Conservation (phyloP, 495 filamentous ascomycete species). For the Evansstolkia leycettana region DNA sequence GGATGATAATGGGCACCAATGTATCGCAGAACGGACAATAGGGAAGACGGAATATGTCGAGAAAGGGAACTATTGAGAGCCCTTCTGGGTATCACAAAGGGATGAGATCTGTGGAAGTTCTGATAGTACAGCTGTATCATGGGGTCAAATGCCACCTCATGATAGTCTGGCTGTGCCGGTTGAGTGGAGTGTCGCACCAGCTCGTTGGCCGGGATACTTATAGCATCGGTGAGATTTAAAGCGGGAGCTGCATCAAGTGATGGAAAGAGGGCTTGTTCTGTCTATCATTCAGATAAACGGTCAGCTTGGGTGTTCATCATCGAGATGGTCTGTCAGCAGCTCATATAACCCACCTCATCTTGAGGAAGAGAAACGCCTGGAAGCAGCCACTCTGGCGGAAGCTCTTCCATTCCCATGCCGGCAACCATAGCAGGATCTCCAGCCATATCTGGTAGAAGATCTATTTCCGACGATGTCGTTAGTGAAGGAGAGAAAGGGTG, state of each 20-base stretch:
- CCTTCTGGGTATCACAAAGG: slow-evolving; percentile 42
- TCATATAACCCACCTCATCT: too few species aligned
- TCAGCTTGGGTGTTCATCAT: too few species aligned
- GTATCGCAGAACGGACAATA: slow-evolving; percentile 60
- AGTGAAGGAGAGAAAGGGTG: slow-evolving; percentile 1
- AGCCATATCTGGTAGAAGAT: too few species aligned
- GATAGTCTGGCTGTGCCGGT: slow-evolving; percentile 7
- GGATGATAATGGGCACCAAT: slow-evolving; percentile 41
- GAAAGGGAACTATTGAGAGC: slow-evolving; percentile 32
- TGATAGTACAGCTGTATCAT: slow-evolving; percentile 42
- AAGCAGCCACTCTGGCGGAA: too few species aligned
- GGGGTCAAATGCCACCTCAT: slow-evolving; percentile 16
- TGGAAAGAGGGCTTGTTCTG: too few species aligned
- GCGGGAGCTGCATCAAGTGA: too few species aligned
- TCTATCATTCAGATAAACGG: too few species aligned
- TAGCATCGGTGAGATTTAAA: slow-evolving; percentile 2
- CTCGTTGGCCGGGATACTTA: slow-evolving; percentile 2
- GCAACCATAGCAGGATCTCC: too few species aligned
- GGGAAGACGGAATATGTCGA: slow-evolving; percentile 27
- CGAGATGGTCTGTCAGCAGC: too few species aligned
- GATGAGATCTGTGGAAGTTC: slow-evolving; percentile 60
- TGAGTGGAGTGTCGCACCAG: slow-evolving; percentile 8
- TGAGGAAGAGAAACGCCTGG: too few species aligned
- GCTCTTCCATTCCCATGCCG: too few species aligned
- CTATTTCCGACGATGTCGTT: not conserved